Conservation (phyloP, 805 yeast genomes). For the Starmerella vitae region DNA sequence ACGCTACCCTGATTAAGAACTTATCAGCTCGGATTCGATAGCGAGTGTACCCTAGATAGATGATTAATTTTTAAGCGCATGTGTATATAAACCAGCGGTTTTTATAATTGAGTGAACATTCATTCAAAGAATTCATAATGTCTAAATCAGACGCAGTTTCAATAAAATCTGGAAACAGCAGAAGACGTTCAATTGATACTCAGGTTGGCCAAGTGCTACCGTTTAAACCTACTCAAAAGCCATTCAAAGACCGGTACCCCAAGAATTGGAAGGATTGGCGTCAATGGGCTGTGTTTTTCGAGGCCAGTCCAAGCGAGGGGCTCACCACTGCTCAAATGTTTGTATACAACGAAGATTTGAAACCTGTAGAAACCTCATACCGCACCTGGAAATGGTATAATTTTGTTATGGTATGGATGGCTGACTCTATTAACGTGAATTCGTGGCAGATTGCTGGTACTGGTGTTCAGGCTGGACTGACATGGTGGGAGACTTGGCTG, state of each 20-base stretch:
- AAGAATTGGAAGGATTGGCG: slow-evolving; percentile 7
- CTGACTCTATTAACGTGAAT: slow-evolving; percentile 79
- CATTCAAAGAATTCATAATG: no score
- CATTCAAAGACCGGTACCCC: slow-evolving; percentile 5
- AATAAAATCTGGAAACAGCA: no score
- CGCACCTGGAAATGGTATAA: slow-evolving; percentile 81
- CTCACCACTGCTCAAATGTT: slow-evolving; percentile 49
- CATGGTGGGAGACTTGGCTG: slow-evolving; percentile 88
- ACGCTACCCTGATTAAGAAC: no score
- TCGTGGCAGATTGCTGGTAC: slow-evolving; percentile 89
- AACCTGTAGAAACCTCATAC: slow-evolving; percentile 35
- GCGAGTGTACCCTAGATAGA: no score
- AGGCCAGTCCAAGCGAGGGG: slow-evolving; percentile 27
- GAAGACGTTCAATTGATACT: no score
- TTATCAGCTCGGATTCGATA: no score
- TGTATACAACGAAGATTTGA: slow-evolving; percentile 58
- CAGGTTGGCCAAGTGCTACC: slow-evolving; percentile 1
- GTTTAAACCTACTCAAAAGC: slow-evolving; percentile 3
- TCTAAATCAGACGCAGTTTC: no score
- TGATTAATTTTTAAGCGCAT: no score
- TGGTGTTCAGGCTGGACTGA: slow-evolving; percentile 60
- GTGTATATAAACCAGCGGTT: no score
- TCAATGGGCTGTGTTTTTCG: slow-evolving; percentile 17
- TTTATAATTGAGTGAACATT: no score
- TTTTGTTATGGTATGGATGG: slow-evolving; percentile 69